Base-by-base conservation (phyloP, 345 rosid species). In the Citrus medica region DNA sequence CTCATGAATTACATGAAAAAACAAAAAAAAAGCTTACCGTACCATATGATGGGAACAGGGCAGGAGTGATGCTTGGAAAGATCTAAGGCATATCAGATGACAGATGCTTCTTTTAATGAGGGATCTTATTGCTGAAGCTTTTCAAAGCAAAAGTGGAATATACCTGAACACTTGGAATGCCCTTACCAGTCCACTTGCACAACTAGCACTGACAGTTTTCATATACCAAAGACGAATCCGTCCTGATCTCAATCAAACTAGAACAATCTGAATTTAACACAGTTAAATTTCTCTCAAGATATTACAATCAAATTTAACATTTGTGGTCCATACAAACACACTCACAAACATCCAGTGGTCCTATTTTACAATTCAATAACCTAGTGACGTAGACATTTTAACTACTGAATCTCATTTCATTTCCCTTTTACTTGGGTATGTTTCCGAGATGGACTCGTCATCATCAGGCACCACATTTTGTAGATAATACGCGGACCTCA, bases 321-420 rank as follows among this genome's bases (percentile, higher is more conserved):
- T 48, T 38, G 30, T 73, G 78, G 81, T 37, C 81, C 84, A 42
- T 64, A 35, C 46, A 9, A 5, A 42, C 38, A 3, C 38, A 27
- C 38, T 32, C 17, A 35, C 8, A 14, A 33, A 67, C 51, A 38
- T 46, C 69, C 37, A 46, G 78, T 78, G 78, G 81, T 74, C 79
- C 84, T 61, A 60, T 53, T 61, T 51, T 51, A 28, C 61, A 74
- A 51, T 61, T 58, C 70, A 37, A 46, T 51, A 27, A 67, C 66
- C 51, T 42, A 21, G 37, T 35, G 84, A 81, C 28, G 67, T n/a
- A 48, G 72, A 77, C 75, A 6, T n/a, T 59, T 73, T 48, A 73
- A 73, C 81, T 24, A 71, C 77, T 61, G 21, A 46, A 73, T 13
- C 73, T 77, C 27, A 27, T 6, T 16, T 58, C 5, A 32, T 3